phyloP scores from a whole-genome alignment of 129 eudicot genomes.

The Rutidosis leptorrhynchoides region DNA sequence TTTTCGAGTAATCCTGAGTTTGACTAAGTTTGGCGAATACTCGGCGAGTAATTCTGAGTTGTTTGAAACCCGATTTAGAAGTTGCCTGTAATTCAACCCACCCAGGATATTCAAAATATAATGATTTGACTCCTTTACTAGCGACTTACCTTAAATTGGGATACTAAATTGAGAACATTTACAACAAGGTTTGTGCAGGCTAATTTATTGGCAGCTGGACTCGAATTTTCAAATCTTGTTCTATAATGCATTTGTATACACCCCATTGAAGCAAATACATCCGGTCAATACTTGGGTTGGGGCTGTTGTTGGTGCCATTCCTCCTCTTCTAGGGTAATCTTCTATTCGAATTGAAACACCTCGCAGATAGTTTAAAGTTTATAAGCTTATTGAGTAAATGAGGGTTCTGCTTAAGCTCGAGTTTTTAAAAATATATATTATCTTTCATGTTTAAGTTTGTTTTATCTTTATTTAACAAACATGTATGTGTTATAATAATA shows the following conservation, averaged over 20 bases:
- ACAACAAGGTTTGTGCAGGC: constrained; percentile 87
- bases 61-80: no score
- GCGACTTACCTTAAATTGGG: constrained; percentile 9
- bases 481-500: constrained; percentile 1
- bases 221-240: constrained; percentile 90
- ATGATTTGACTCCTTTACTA: constrained; percentile 5
- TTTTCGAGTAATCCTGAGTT: no score
- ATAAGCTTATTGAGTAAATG: no score
- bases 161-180: constrained; percentile 48
- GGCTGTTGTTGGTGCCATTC: constrained; percentile 98
- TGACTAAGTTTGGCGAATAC: no score
- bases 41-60: no score
- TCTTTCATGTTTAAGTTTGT: neutral
- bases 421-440: neutral
- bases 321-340: constrained; percentile 93
- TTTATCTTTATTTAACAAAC: neutral
- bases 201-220: constrained; percentile 94
- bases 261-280: constrained; percentile 96
- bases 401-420: no score
- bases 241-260: constrained; percentile 93
- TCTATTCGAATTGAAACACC: no score
- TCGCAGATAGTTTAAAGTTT: no score
- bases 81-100: neutral
- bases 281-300: constrained; percentile 98
- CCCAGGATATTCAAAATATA: neutral